These are phyloP conservation scores for Oenanthe javanica DNA, from an alignment of 140 eudicot genomes.

Conservation along the genomic window DNA sequence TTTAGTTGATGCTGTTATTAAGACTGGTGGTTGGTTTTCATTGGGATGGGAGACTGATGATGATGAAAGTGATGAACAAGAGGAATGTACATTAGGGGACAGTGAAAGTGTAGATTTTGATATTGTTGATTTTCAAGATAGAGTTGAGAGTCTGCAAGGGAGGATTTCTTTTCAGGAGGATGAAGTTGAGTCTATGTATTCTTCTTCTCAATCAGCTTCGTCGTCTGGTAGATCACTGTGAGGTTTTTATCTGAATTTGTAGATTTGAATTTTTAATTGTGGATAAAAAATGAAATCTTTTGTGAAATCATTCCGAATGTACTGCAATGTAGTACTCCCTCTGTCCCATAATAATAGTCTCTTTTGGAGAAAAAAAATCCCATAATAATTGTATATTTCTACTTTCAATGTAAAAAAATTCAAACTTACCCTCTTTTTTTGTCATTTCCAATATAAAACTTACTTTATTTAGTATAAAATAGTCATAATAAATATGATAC, in stretches of 20 bases:
- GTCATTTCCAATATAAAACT: too few species aligned
- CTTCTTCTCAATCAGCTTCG: conserved; percentile 31
- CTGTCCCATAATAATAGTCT: too few species aligned
- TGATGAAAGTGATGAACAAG: conserved; percentile 17
- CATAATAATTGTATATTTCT: too few species aligned
- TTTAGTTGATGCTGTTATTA: conserved; percentile 55
- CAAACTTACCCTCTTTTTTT: too few species aligned
- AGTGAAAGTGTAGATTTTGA: conserved; percentile 15
- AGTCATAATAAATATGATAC: too few species aligned
- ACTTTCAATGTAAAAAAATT: too few species aligned
- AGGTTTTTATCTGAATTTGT: conserved; percentile 24
- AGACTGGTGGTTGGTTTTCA: conserved; percentile 76
- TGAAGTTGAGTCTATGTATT: conserved; percentile 8
- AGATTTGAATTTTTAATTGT: neutral
- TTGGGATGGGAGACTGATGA: conserved; percentile 61
- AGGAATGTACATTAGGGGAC: neutral
- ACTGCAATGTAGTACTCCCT: too few species aligned
- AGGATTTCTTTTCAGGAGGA: conserved; percentile 14
- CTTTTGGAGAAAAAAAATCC: too few species aligned
- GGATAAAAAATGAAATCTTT: neutral
- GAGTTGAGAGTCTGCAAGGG: conserved; percentile 25
- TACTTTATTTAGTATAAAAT: too few species aligned
- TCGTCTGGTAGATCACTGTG: conserved; percentile 63
- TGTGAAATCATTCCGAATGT: neutral
- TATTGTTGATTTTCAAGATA: conserved; percentile 25